These are phyloP conservation scores for Aegilops speltoides DNA, from an alignment of 176 grass and related monocot species.

Conservation along the genomic window DNA sequence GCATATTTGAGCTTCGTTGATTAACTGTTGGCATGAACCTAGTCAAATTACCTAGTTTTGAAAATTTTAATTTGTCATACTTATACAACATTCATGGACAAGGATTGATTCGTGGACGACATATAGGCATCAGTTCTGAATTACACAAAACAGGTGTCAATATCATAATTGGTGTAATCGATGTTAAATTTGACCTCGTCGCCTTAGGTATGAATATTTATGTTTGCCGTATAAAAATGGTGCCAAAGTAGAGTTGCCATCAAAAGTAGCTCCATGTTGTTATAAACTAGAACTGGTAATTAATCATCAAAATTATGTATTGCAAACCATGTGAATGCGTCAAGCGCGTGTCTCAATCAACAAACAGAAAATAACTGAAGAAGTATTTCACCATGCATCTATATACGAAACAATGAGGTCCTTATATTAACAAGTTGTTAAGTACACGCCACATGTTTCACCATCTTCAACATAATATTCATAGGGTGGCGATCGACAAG, in stretches of 20 bases:
- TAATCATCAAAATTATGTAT: not conserved
- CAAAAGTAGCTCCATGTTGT: not conserved
- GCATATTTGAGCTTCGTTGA: not conserved
- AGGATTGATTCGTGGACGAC: not conserved
- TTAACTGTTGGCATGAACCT: not conserved
- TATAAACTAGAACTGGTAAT: not conserved
- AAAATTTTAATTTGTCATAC: not conserved
- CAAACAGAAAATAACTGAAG: not conserved
- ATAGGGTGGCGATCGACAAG: too few species aligned
- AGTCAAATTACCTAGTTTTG: not conserved
- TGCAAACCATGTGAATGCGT: not conserved
- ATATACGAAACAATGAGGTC: not conserved
- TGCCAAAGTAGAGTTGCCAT: too few species aligned
- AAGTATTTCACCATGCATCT: not conserved
- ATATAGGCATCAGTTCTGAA: not conserved
- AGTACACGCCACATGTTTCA: slow-evolving; percentile 2
- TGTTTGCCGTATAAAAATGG: not conserved
- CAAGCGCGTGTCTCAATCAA: not conserved
- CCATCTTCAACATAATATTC: not conserved
- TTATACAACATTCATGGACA: not conserved
- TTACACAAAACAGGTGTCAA: not conserved
- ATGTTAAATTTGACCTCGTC: not conserved
- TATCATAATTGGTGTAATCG: not conserved
- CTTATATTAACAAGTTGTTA: not conserved
- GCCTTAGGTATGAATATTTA: not conserved